Conservation (phyloP, 345 rosid species). For the Lepidium aucheri region DNA sequence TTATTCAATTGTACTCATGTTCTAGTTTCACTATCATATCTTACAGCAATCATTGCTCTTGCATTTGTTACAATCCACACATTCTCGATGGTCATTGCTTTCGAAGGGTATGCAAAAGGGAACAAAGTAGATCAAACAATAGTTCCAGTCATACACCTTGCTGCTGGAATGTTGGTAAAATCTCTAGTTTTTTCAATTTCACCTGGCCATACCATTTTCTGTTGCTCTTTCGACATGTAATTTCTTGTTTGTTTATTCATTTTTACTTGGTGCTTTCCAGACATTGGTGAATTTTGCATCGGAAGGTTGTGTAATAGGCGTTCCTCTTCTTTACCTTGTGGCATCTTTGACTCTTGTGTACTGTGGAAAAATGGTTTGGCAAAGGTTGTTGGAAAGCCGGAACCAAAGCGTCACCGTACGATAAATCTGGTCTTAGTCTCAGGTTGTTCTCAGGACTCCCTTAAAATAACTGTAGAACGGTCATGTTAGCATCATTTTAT, state of each 20-base stretch:
- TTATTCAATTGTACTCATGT: constrained; percentile 5
- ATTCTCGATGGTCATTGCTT: constrained; percentile 94
- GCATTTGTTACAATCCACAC: constrained; percentile 91
- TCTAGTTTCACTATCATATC: constrained; percentile 16
- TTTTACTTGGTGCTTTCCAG: constrained; percentile 22
- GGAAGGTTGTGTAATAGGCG: constrained; percentile 70
- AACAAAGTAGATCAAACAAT: constrained; percentile 72
- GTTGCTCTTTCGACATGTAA: background rate
- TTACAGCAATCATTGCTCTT: constrained; percentile 82
- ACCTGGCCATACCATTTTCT: background rate
- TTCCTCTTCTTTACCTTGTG: constrained; percentile 73
- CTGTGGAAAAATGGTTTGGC: constrained; percentile 75
- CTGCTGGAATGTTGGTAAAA: constrained; percentile 81
- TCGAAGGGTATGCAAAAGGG: constrained; percentile 82
- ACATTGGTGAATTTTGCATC: constrained; percentile 76
- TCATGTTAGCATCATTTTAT: background rate
- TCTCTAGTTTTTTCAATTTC: constrained; percentile 4
- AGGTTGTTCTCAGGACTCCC: background rate
- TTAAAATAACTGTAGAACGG: background rate
- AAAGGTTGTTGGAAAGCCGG: constrained; percentile 54
- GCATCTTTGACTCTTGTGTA: constrained; percentile 55
- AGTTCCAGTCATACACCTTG: constrained; percentile 77
- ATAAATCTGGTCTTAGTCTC: constrained; percentile 7
- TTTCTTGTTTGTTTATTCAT: background rate
- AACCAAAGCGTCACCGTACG: constrained; percentile 14